Evolutionary conservation across 768 basidiomycete species (phyloP), one percentile per base, ranked within the genome.

Genomic region (Dacryopinax primogenitus): DNA sequence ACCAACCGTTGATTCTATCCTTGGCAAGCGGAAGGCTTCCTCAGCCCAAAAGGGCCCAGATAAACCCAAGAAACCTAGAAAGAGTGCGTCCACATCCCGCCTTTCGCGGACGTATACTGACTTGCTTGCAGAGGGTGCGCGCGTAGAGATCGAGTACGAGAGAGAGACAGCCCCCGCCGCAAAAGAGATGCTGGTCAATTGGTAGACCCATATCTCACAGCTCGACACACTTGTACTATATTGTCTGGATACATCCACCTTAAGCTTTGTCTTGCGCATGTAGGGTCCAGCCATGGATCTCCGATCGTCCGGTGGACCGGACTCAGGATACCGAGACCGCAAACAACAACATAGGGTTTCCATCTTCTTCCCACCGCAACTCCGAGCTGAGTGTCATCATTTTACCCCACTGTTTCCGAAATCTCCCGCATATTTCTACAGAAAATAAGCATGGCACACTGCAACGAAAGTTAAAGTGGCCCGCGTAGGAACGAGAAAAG

Each of bases 81-180:
- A 74, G 74, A 82, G 86, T 84, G 73, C 69, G 82, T 79, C 64
- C 51, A 30, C 62, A 62, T n/a, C n/a, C 47, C 23, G 33, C 61
- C 62, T 41, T 13, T 16, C 33, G 30, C 18, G 64, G 7, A 21
- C 47, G 45, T 26, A 62, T 41, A 47, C 39, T 67, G 11, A 62
- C 30, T 34, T 15, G 15, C 65, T 51, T 26, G 35, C 73, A 86
- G 86, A 80, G 71, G 88, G 86, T 21, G 87, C 92, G 15, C 80
- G 86, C 68, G 87, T 98, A 72, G 91, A 97, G 74, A 87, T 98
- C 71, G 95, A 97, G 76, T 96, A 96, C 84, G 94, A 98, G 75
- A 84, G 90, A 73, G 94, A 96, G 77, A 80, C 88, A 75, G 91
- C 76, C 66, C 76, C 76, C 30, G 69, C 75, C 62, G 72, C 72